These are phyloP conservation scores for Mayamaea pseudoterrestris DNA, from an alignment of 108 stramenopile genomes.

Conservation along the genomic window DNA sequence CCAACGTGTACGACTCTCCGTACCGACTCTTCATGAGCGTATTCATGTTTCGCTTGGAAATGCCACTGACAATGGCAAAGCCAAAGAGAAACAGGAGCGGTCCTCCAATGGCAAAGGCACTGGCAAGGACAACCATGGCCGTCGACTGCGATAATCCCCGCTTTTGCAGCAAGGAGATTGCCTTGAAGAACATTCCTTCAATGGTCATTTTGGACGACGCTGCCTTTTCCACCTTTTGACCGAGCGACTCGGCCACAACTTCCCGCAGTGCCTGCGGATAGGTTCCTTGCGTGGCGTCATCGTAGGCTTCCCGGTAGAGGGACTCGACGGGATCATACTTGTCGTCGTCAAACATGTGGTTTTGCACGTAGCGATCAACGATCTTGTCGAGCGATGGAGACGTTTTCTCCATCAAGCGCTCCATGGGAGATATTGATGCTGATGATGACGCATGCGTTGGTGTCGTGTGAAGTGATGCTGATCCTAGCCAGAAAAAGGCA, in stretches of 20 bases:
- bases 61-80: constrained; percentile 15
- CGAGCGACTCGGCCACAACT: constrained; percentile 22
- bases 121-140: constrained; percentile 22
- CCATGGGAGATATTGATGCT: not conserved
- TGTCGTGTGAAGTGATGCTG: not conserved
- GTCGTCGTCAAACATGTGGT: constrained; percentile 75
- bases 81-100: constrained; percentile 9
- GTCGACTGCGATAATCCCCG: constrained; percentile 22
- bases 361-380: constrained; percentile 51
- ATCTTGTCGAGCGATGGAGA: constrained; percentile 41
- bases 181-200: constrained; percentile 2
- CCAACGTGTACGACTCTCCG: constrained; percentile 39
- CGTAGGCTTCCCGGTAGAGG: constrained; percentile 51
- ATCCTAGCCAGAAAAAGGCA: too few relatives aligned
- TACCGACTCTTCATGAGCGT: constrained; percentile 31
- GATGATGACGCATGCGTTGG: constrained; percentile 1
- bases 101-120: constrained; percentile 10
- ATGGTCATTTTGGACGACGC: constrained; percentile 4
- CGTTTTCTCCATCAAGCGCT: not conserved
- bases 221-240: constrained; percentile 9
- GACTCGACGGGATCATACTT: constrained; percentile 67
- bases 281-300: constrained; percentile 18
- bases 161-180: constrained; percentile 11
- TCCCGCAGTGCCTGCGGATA: constrained; percentile 26
- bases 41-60: constrained; percentile 25